Percentiles rank a stretch among this genome's conserved stretches.
Evolutionary conservation across 1,284 basidiomycete genomes (phyloP).

Genomic region (Boletellus sp.): DNA sequence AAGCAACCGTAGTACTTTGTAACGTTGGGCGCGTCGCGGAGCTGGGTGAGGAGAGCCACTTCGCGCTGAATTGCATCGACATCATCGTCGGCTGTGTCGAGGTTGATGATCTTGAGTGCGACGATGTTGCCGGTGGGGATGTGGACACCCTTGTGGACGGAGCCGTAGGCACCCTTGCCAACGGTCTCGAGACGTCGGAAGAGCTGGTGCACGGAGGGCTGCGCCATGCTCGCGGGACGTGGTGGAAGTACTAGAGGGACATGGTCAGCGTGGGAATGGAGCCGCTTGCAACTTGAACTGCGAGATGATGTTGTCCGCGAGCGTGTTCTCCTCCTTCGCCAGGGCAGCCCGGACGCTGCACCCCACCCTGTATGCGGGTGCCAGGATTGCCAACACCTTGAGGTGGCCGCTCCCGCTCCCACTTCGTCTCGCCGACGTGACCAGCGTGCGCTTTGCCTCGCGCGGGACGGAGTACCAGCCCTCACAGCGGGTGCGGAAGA

Average conservation of each 20-base stretch:
- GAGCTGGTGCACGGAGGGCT: conserved; percentile 54
- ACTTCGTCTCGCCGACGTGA: conserved; percentile 18
- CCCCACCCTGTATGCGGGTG: conserved; percentile 15
- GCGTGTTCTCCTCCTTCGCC: conserved; percentile 22
- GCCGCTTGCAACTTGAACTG: background rate
- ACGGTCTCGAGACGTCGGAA: conserved; percentile 72
- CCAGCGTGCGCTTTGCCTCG: conserved; percentile 32
- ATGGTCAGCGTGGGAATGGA: conserved; percentile 21
- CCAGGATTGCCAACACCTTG: conserved; percentile 16
- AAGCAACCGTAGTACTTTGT: conserved; percentile 96
- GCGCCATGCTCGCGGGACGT: conserved; percentile 31
- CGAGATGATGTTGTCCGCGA: conserved; percentile 20
- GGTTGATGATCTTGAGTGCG: conserved; percentile 96
- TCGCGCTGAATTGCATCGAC: conserved; percentile 96
- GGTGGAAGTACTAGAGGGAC: background rate
- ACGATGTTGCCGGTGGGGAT: conserved; percentile 82
- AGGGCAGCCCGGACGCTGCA: conserved; percentile 26
- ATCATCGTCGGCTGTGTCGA: conserved; percentile 96
- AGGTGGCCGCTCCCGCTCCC: conserved; percentile 25
- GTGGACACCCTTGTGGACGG: conserved; percentile 92
- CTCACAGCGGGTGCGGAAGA: conserved; percentile 33
- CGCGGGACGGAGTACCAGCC: conserved; percentile 37
- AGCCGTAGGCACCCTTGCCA: conserved; percentile 94
- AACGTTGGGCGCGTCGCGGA: conserved; percentile 86
- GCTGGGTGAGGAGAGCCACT: conserved; percentile 87